These are phyloP conservation scores for Oropetium thomaeum DNA, from an alignment of 176 grass and related monocot species.

Conservation along the genomic window DNA sequence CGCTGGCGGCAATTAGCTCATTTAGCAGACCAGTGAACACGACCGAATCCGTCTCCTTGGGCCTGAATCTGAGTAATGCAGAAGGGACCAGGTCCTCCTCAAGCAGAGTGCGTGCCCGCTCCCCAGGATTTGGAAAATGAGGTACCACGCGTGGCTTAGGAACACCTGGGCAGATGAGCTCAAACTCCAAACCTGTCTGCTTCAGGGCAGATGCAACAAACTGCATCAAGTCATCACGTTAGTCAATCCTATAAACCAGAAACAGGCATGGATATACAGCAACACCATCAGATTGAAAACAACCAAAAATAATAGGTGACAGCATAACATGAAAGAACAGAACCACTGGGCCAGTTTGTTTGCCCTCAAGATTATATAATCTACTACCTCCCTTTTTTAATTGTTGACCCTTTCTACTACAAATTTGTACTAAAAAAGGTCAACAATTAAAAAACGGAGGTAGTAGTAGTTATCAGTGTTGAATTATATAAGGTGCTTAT, in stretches of 20 bases:
- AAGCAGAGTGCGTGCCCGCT: conserved; percentile 50
- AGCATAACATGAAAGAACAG: neutral
- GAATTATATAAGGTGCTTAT: no score
- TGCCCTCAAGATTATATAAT: no score
- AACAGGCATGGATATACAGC: neutral
- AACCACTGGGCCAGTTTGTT: no score
- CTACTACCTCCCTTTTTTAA: no score
- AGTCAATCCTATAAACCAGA: conserved; percentile 19
- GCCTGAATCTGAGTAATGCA: conserved; percentile 71
- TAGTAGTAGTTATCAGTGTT: no score
- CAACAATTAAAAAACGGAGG: no score
- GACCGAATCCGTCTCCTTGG: conserved; percentile 60
- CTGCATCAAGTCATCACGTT: conserved; percentile 36
- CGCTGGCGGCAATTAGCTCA: conserved; percentile 60
- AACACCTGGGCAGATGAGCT: conserved; percentile 59
- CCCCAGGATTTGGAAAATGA: conserved; percentile 46
- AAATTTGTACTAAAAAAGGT: no score
- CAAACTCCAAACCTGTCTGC: conserved; percentile 74
- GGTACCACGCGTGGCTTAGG: conserved; percentile 55
- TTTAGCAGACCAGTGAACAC: conserved; percentile 66
- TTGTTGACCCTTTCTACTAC: no score
- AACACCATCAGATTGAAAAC: neutral
- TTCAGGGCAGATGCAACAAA: conserved; percentile 71
- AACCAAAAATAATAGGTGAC: neutral
- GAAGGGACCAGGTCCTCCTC: conserved; percentile 81